These are phyloP conservation scores for Cyclanthera cordifolia DNA, from an alignment of 306 rosid genomes.

Conservation along the genomic window DNA sequence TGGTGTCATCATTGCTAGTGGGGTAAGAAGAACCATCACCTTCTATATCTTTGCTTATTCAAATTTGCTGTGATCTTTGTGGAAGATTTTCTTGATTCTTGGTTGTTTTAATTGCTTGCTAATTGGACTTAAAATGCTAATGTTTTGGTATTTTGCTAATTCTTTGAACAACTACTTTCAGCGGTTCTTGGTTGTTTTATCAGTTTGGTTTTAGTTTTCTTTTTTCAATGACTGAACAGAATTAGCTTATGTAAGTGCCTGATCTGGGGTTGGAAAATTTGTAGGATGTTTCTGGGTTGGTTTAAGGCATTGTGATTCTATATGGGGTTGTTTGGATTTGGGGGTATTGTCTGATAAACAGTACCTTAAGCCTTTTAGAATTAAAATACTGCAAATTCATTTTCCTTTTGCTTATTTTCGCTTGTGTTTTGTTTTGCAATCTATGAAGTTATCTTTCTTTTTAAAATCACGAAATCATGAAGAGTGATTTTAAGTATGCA, in stretches of 20 bases:
- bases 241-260: not conserved
- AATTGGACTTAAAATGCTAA: not conserved
- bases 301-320: not conserved
- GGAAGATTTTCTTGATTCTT: not conserved
- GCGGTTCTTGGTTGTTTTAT: not conserved
- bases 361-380: not conserved
- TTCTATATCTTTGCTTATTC: not conserved
- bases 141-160: not conserved
- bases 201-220: not conserved
- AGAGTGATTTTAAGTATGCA: not conserved
- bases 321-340: too few species aligned
- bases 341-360: not conserved
- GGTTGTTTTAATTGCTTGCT: not conserved
- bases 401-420: not conserved
- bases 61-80: conserved; percentile 3
- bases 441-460: not conserved
- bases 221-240: not conserved
- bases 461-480: not conserved
- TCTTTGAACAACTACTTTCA: not conserved
- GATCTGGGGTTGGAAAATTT: not conserved
- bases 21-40: conserved; percentile 39
- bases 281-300: not conserved
- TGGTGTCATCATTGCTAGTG: conserved; percentile 93
- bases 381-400: not conserved
- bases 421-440: not conserved